Evolutionary conservation across 2,329 filamentous ascomycete genomes (phyloP), one percentile per base, ranked within the genome.

Genomic region (Exophiala viscosa): DNA sequence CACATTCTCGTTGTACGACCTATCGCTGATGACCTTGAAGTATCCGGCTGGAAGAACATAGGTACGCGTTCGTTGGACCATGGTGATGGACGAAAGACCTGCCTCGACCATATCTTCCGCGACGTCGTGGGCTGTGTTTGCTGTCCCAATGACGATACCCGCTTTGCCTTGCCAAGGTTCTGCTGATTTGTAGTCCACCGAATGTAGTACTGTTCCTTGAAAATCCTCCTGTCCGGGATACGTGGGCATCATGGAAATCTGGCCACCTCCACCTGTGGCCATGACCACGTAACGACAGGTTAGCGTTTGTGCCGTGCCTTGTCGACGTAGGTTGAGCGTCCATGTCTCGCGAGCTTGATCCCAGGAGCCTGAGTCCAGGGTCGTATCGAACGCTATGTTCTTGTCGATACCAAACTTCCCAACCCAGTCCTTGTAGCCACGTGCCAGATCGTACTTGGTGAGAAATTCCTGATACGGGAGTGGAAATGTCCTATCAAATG

Each of bases 61-160:
- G 33, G 75, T 77, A 7, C 64, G 67, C 41, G 63, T 67, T 28
- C 75, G 69, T 55, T 78, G 76, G 0, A 77, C 61, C 59, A 78
- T 73, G 10, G 74, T 78, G 11, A 72, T 63, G 14, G 72, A 68
- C 31, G 69, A 66, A 45, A 72, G 57, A 3, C 69, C 69, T 5
- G 70, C 70, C 17, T 71, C 66, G 34, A 69, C 66, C 67, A 76
- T 76, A 60, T 77, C 73, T 60, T 76, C 69, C 2, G 74, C 72
- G 18, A 77, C 69, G 59, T 78, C 75, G 62, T 77, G 74, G 1
- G 62, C 62, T 0, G 74, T 76, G 57, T 78, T 78, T 45, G 71
- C 76, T 14, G 70, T 71, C 20, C 76, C 75, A 13, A 79, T 64
- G 1, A 79, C 70, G 31, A 77, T 60, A 4, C 70, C 75, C 31